Evolutionary conservation across 208 protist species (phyloP).

Genomic region (Angomonas deanei): DNA sequence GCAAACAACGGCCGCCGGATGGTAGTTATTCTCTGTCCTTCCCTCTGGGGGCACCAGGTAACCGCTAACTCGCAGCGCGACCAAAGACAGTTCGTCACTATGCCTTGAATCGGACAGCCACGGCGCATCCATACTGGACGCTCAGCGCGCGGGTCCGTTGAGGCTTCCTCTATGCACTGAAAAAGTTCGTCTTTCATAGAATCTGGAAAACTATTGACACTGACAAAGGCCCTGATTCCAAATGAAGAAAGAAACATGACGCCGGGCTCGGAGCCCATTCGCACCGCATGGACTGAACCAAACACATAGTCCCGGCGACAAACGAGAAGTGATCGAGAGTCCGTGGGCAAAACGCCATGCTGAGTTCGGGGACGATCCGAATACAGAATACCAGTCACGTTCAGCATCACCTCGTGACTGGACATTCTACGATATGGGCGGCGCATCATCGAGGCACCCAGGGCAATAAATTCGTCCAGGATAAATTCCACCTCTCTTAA

Average conservation of each 20-base stretch:
- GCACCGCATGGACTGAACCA: constrained; percentile 50
- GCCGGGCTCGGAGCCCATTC: constrained; percentile 29
- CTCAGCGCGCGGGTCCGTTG: background rate
- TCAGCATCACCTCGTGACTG: constrained; percentile 55
- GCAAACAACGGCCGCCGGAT: constrained; percentile 27
- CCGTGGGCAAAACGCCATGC: background rate
- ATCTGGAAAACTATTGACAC: constrained; percentile 34
- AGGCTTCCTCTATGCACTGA: background rate
- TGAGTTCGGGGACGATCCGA: constrained; percentile 20
- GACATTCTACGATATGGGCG: constrained; percentile 73
- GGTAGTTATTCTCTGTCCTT: constrained; percentile 7
- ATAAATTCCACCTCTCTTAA: constrained; percentile 63
- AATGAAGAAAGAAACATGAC: constrained; percentile 62
- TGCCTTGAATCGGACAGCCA: constrained; percentile 66
- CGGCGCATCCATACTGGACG: constrained; percentile 54
- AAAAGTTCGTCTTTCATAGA: background rate
- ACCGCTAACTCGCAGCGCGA: constrained; percentile 64
- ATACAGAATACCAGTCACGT: constrained; percentile 61
- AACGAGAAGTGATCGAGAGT: constrained; percentile 17
- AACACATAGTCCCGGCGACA: constrained; percentile 61
- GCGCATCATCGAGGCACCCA: constrained; percentile 45
- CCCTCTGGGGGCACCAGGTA: constrained; percentile 54
- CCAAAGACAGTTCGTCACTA: constrained; percentile 58
- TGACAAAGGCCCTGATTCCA: constrained; percentile 58
- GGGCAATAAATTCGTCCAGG: constrained; percentile 46